phyloP scores from a whole-genome alignment of 2,329 filamentous ascomycete species.

The Mycosphaerella sp. region DNA sequence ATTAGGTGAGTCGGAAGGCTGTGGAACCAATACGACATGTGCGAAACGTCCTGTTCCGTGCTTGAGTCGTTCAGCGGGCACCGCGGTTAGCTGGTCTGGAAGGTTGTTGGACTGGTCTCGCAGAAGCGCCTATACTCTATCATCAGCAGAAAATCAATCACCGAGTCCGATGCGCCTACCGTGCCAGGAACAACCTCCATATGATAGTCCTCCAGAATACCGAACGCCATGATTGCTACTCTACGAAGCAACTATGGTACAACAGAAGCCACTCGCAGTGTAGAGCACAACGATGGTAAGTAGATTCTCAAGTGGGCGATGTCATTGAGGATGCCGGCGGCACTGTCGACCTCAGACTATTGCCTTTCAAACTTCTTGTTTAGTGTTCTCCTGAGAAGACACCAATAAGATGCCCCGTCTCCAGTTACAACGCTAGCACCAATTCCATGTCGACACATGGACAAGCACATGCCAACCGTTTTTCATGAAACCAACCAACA shows the following conservation, averaged over 20 bases:
- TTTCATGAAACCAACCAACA: background rate
- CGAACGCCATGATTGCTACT: constrained; percentile 38
- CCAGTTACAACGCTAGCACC: background rate
- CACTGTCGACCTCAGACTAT: background rate
- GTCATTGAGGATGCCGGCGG: background rate
- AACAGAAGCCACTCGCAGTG: background rate
- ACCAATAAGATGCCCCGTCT: background rate
- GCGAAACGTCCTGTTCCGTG: constrained; percentile 29
- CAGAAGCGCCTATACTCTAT: constrained; percentile 37
- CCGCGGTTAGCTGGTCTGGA: constrained; percentile 40
- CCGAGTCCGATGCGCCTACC: constrained; percentile 30
- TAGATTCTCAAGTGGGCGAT: background rate
- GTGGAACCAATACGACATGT: constrained; percentile 35
- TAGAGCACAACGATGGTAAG: background rate
- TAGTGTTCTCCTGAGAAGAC: background rate
- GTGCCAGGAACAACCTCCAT: constrained; percentile 46
- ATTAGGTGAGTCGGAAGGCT: constrained; percentile 45
- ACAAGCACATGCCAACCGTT: background rate
- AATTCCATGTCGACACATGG: background rate
- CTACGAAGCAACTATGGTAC: background rate
- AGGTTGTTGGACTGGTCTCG: constrained; percentile 41
- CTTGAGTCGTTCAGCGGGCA: constrained; percentile 37
- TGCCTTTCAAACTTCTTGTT: background rate
- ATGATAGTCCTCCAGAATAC: constrained; percentile 43
- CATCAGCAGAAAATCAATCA: background rate